phyloP scores from a whole-genome alignment of 2,329 filamentous ascomycete species.

The Botrytis byssoidea region DNA sequence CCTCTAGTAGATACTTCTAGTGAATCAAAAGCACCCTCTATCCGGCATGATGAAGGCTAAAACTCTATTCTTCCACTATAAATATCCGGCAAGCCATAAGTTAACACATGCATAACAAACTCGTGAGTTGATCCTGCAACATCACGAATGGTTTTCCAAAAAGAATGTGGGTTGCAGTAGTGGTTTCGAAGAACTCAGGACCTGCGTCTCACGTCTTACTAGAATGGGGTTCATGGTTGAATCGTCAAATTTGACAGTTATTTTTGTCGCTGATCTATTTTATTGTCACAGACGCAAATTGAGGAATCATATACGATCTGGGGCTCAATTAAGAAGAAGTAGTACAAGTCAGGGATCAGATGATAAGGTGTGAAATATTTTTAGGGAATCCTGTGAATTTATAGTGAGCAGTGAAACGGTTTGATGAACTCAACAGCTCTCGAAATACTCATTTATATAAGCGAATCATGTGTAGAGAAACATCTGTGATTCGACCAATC shows the following conservation, averaged over 20 bases:
- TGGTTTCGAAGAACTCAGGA: background rate
- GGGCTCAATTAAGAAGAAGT: background rate
- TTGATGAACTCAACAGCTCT: background rate
- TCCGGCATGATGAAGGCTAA: rapidly evolving
- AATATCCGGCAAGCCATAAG: background rate
- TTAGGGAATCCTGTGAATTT: background rate
- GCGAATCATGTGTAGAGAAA: background rate
- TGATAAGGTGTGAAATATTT: too few species aligned
- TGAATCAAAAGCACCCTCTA: too few species aligned
- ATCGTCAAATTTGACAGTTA: background rate
- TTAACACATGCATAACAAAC: background rate
- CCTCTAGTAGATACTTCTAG: background rate
- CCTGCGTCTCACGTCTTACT: background rate
- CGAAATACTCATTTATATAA: background rate
- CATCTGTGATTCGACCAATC: rapidly evolving
- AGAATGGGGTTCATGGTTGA: background rate
- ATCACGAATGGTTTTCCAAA: background rate
- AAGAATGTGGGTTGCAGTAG: too few species aligned
- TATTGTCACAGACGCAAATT: too few species aligned
- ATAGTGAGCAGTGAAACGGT: background rate
- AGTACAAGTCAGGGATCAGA: rapidly evolving
- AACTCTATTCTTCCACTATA: rapidly evolving
- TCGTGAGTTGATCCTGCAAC: rapidly evolving
- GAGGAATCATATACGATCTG: too few species aligned
- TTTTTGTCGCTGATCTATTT: too few species aligned